Conservation (phyloP, 1,284 basidiomycete species). For the Inonotus obliquus region DNA sequence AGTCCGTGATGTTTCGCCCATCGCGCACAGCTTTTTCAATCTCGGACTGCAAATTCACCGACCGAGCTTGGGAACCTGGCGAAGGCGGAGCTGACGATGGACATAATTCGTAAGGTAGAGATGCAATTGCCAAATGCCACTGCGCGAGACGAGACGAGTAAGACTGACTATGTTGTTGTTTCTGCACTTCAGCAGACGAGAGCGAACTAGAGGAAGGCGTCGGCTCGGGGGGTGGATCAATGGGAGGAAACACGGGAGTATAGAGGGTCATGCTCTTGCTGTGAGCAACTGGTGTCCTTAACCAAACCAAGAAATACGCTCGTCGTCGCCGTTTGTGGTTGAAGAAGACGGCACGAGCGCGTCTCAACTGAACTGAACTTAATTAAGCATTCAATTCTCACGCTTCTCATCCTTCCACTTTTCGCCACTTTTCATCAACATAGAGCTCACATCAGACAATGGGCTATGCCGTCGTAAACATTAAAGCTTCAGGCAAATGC, state of each 20-base stretch:
- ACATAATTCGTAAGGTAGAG: slow-evolving; percentile 20
- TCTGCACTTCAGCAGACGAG: background rate
- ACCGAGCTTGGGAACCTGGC: slow-evolving; percentile 13
- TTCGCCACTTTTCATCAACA: no score
- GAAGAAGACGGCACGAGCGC: no score
- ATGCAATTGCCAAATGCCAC: slow-evolving; percentile 19
- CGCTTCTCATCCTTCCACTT: no score
- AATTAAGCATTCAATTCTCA: no score
- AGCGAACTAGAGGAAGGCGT: slow-evolving; percentile 6
- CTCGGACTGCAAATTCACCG: slow-evolving; percentile 13
- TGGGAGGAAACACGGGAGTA: slow-evolving; percentile 21
- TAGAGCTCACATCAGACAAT: no score
- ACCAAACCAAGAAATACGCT: background rate
- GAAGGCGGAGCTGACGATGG: slow-evolving; percentile 19
- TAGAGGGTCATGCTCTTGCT: slow-evolving; percentile 18
- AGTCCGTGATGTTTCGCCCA: slow-evolving; percentile 14
- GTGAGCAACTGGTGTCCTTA: background rate
- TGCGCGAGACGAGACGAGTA: slow-evolving; percentile 20
- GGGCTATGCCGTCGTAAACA: no score
- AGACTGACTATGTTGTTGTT: slow-evolving; percentile 2
- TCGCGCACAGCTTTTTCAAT: slow-evolving; percentile 18
- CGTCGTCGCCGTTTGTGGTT: background rate
- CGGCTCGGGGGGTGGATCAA: slow-evolving; percentile 2
- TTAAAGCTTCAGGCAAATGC: no score
- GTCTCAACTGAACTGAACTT: no score